Conservation (phyloP, 2,329 filamentous ascomycete species). For the Aspergillus bombycis region DNA sequence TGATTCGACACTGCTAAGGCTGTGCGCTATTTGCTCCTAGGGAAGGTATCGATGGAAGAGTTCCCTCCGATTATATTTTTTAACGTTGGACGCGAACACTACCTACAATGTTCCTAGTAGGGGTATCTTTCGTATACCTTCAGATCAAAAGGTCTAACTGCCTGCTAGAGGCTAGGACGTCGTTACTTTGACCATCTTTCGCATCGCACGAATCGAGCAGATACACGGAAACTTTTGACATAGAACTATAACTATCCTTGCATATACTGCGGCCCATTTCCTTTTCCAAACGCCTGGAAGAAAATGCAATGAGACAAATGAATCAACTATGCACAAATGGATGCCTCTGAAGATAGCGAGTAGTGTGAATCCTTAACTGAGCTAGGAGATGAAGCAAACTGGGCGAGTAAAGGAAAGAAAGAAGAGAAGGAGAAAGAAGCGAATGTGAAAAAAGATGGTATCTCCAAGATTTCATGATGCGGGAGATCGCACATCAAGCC, state of each 20-base stretch:
- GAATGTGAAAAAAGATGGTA: not conserved
- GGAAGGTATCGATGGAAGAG: not conserved
- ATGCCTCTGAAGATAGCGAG: not conserved
- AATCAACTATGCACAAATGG: not conserved
- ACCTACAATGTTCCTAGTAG: not conserved
- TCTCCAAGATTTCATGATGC: not conserved
- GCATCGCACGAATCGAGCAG: not conserved
- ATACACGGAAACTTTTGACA: not conserved
- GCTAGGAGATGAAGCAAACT: not conserved
- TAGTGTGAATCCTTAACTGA: not conserved
- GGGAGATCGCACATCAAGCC: not conserved
- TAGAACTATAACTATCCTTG: not conserved
- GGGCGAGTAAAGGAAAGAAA: not conserved
- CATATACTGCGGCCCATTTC: not conserved
- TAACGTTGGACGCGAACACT: not conserved
- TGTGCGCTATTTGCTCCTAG: not conserved
- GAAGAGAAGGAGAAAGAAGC: not conserved
- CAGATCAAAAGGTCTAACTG: too few relatives aligned
- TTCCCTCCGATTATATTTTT: not conserved
- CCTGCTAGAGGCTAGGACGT: not conserved
- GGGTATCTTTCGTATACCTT: too few relatives aligned
- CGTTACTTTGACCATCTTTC: not conserved
- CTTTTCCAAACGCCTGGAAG: not conserved
- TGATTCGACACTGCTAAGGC: not conserved
- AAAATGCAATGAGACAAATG: not conserved